Percentiles rank a stretch among this genome's conserved stretches.
phyloP scores from a whole-genome alignment of 2,329 filamentous ascomycete species.

The Neonectria ditissima region DNA sequence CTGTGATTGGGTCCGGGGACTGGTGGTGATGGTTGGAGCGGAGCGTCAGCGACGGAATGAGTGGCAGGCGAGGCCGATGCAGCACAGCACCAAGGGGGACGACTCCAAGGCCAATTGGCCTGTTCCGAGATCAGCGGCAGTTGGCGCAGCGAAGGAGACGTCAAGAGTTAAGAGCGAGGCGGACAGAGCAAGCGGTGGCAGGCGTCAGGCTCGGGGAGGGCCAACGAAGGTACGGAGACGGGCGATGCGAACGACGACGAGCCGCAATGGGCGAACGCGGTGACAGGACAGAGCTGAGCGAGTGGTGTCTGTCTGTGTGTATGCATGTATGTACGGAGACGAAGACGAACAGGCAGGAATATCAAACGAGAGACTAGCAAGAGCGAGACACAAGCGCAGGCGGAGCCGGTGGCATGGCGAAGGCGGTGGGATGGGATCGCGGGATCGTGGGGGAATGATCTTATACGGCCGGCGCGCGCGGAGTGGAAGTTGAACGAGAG shows the following conservation, averaged over 20 bases:
- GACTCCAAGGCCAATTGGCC: slow-evolving; percentile 40
- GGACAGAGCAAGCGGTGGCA: slow-evolving; percentile 1
- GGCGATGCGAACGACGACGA: slow-evolving; percentile 1
- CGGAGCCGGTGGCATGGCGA: slow-evolving; percentile 41
- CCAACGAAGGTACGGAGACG: slow-evolving; percentile 6
- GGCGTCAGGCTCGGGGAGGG: neutral
- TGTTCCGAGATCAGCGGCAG: slow-evolving; percentile 34
- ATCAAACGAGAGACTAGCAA: slow-evolving; percentile 45
- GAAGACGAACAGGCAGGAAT: slow-evolving; percentile 33
- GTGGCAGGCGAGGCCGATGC: slow-evolving; percentile 39
- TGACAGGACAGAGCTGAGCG: slow-evolving; percentile 31
- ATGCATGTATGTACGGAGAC: slow-evolving; percentile 7
- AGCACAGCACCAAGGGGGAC: slow-evolving; percentile 33
- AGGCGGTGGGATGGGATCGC: slow-evolving; percentile 35
- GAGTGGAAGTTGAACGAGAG: slow-evolving; percentile 37
- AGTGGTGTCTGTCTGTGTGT: slow-evolving; percentile 25
- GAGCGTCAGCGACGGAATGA: slow-evolving; percentile 38
- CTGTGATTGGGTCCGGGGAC: slow-evolving; percentile 49
- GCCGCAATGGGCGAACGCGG: slow-evolving; percentile 16
- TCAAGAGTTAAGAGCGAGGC: slow-evolving; percentile 3
- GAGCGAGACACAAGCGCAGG: slow-evolving; percentile 37
- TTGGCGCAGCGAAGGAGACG: slow-evolving; percentile 24
- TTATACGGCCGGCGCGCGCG: slow-evolving; percentile 44
- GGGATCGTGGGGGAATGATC: slow-evolving; percentile 32
- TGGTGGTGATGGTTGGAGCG: slow-evolving; percentile 38